Conservation (phyloP, 768 basidiomycete species). For the Mycena epipterygia region DNA sequence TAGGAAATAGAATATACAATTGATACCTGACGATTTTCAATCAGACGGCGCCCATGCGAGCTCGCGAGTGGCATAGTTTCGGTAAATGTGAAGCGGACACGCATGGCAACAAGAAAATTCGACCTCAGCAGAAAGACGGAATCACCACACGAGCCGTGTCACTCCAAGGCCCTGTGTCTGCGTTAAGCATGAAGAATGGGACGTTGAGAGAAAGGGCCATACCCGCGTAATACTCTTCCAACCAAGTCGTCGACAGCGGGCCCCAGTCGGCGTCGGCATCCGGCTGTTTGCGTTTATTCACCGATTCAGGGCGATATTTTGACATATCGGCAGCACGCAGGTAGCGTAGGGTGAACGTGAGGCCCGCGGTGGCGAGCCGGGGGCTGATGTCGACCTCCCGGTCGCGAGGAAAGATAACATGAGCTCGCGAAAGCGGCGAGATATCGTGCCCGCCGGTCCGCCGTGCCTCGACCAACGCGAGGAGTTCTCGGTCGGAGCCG, state of each 20-base stretch:
- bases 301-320: not conserved
- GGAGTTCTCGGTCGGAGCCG: not conserved
- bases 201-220: no score
- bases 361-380: not conserved
- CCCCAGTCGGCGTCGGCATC: not conserved
- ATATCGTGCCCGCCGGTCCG: not conserved
- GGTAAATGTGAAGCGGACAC: no score
- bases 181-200: no score
- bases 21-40: no score
- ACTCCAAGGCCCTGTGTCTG: no score
- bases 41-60: no score
- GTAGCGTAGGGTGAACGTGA: not conserved
- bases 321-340: not conserved
- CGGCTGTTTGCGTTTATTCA: not conserved
- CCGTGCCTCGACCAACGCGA: not conserved
- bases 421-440: not conserved
- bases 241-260: not conserved
- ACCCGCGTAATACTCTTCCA: not conserved
- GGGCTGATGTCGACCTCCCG: not conserved
- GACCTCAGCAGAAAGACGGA: no score
- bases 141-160: no score
- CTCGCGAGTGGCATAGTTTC: no score
- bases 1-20: no score
- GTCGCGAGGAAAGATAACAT: not conserved
- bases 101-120: no score